phyloP scores from a whole-genome alignment of 768 basidiomycete genomes.

The Lactifluus piperatus region DNA sequence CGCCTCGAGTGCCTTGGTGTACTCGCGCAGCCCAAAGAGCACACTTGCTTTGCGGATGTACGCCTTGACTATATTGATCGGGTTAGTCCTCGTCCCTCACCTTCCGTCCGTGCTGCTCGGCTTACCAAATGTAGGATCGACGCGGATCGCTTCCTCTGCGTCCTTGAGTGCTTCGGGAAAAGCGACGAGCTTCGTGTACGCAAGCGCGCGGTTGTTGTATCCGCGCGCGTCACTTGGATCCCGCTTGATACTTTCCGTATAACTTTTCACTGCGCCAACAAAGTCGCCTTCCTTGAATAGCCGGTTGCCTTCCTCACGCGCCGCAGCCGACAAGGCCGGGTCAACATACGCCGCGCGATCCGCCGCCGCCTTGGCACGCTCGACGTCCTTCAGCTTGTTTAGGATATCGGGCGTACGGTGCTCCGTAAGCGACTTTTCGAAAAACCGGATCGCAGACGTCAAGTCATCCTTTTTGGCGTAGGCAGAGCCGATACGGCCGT shows the following conservation, averaged over 20 bases:
- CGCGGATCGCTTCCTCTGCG: slow-evolving; percentile 84
- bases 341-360: slow-evolving; percentile 83
- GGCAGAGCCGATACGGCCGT: slow-evolving; percentile 81
- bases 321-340: slow-evolving; percentile 69
- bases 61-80: slow-evolving; percentile 61
- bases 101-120: slow-evolving; percentile 4
- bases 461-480: slow-evolving; percentile 77
- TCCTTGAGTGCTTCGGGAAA: slow-evolving; percentile 96
- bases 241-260: slow-evolving; percentile 95
- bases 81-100: not conserved
- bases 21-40: slow-evolving; percentile 84
- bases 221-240: slow-evolving; percentile 83
- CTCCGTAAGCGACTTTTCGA: slow-evolving; percentile 88
- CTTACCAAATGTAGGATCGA: slow-evolving; percentile 79
- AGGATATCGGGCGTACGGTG: slow-evolving; percentile 93
- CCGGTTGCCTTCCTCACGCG: slow-evolving; percentile 87
- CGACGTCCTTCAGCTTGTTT: slow-evolving; percentile 78
- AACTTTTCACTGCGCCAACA: slow-evolving; percentile 82
- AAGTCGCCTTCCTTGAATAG: slow-evolving; percentile 92
- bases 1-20: slow-evolving; percentile 78
- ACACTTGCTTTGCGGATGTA: slow-evolving; percentile 90
- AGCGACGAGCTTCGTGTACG: slow-evolving; percentile 91
- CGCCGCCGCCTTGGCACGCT: slow-evolving; percentile 67
- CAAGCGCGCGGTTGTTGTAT: slow-evolving; percentile 98
- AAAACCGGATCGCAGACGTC: slow-evolving; percentile 77